Base-by-base conservation (phyloP, 139 green algal genomes). In the Monoraphidium neglectum region DNA sequence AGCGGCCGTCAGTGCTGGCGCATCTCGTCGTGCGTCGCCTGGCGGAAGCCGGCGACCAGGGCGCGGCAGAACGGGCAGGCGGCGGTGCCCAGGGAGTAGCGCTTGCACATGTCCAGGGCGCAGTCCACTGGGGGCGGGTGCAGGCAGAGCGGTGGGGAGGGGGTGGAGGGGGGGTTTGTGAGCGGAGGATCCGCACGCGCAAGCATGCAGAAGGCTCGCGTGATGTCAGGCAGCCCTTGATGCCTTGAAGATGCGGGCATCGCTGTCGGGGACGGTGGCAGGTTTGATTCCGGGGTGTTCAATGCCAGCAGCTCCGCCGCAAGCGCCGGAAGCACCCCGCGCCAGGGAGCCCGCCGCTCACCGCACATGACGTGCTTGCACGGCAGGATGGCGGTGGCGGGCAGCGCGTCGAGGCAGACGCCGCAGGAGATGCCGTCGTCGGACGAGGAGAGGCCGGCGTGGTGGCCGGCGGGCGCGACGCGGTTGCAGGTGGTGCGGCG, bases 21-120 rank as follows among this genome's bases (percentile, higher is more conserved):
- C 43, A 51, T 51, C 12, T 51, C 43, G 43, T 51, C 8, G 43
- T 12, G 43, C 43, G 43, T 12, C 43, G 43, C 43, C 8, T 8
- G 43, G 43, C 43, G 43, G 43, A 79, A 79, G 63, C 73, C 63
- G 35, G 23, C 30, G 36, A 79, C 64, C 47, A 79, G 40, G 62
- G 33, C 49, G 36, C 73, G 63, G 63, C 73, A 79, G 47, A 79
- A 79, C 53, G 73, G 73, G 73, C 73, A 79, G 49, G 72, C 63
- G 23, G 73, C 73, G 40, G 73, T 73, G 49, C 35, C 36, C 10
- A 79, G 24, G 23, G 63, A 68, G 63, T 59, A 79, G 56, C 73
- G 73, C 73, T 79, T 38, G 8, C 30, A 28, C 63, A 79, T 79
- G 73, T 79, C 73, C 63, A 73, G 8, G 0, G 73, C 73, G 35